Base-by-base conservation (phyloP, 2,329 filamentous ascomycete genomes). In the Knoxdaviesia capensis region DNA sequence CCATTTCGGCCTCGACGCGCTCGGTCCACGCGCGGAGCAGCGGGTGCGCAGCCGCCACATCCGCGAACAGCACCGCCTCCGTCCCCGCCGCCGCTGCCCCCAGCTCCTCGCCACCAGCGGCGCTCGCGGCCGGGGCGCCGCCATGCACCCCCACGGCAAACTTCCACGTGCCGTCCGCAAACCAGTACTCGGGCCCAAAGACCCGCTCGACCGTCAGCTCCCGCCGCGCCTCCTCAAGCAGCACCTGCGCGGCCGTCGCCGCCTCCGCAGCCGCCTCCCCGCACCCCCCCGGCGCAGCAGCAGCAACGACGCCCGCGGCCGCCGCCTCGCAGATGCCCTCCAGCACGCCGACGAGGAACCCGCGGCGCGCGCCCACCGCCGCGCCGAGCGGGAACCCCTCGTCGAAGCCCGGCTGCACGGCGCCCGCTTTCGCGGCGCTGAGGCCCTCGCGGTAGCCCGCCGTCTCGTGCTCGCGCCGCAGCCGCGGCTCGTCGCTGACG, bases 361-460 rank as follows among this genome's bases (percentile, higher is more conserved):
- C 90, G 0, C 77, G 79, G 31, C 69, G 68, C 48, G 81, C 57
- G 0, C 88, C 90, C 31, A 96, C 62, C 41, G 79, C 76, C 1
- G 85, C 87, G 8, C 90, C 90, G 0, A 96, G 66, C 9, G 75
- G 68, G 56, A 86, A 96, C 0, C 88, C 88, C 48, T 88, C 83
- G 55, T 98, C 90, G 54, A 98, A 96, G 0, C 88, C 88, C 9
- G 68, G 67, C 59, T 98, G 90, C 30, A 94, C 74, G 51, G 76
- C 80, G 39, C 68, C 61, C 30, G 72, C 71, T 56, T 96, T 96
- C 32, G 80, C 81, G 3, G 64, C 64, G 0, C 79, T 70, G 42
- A 96, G 71, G 38, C 88, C 90, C 52, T 94, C 87, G 45, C 88
- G 79, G 60, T 96, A 96, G 20, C 90, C 90, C 35, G 82, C 77